Evolutionary conservation across 2,329 filamentous ascomycete genomes (phyloP), one percentile per base, ranked within the genome.

Genomic region (Exophiala sp.): DNA sequence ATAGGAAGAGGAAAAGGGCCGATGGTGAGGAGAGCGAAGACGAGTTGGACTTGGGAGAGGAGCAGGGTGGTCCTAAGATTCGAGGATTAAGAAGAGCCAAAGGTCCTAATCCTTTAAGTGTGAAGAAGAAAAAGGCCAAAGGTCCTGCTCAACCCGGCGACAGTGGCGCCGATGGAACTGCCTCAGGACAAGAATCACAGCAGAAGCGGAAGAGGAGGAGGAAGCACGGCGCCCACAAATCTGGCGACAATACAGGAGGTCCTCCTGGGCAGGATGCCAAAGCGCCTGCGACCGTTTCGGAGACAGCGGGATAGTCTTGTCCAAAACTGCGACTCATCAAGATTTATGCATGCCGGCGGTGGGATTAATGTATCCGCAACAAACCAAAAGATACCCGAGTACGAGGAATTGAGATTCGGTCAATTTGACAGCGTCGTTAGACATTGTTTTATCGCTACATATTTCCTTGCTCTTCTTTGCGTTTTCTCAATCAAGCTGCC

Each of bases 61-160:
- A 58, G 61, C 6, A 4, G 14, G 4, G 58, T 57, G 57, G 56
- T 11, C 24, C 50, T 53, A 67, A 65, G 52, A 63, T 60, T 41
- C 60, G 61, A 41, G 62, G 60, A 5, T 21, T 61, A 21, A 67
- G 67, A 57, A 69, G 68, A 58, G 60, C 66, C 2, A 74, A 73
- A 60, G 71, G 62, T 1, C 70, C 70, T 4, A 75, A 75, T 61
- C 72, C 72, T 22, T 57, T 75, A 54, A 74, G 72, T 56, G 62
- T 74, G 52, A 73, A 69, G 62, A 75, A 73, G 59, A 63, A 70
- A 22, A 73, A 73, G 62, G 68, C 43, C 37, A 58, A 57, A 37
- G 14, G 9, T 10, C 22, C 41, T 13, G 43, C 35, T 23, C 41
- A 35, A 35, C 22, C 49, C 38, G 60, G 64, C 53, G 56, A 57